Base-by-base conservation (phyloP, 1,284 basidiomycete genomes). In the Sanguinoderma infundibulare region DNA sequence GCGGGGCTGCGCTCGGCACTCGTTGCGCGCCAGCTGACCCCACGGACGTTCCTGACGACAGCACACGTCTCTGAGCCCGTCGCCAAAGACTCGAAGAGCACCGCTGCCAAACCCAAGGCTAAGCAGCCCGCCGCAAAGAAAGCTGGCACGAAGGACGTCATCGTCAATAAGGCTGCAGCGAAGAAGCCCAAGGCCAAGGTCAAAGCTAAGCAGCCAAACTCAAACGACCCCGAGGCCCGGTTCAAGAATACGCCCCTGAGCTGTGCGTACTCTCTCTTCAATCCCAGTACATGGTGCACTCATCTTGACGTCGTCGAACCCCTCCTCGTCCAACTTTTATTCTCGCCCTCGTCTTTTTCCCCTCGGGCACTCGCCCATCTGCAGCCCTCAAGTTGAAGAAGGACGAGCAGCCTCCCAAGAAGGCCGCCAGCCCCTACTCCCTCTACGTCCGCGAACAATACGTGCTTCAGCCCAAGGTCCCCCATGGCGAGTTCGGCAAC, bases 1-100 rank as follows among this genome's bases (percentile, higher is more conserved):
- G 57, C 22, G 2, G 40, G 35, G 10, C 22, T 55, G 24, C 58
- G 52, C n/a, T 6, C 32, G 15, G 39, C 40, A n/a, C 14, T 36
- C 15, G 22, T 50, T 20, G 54, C 57, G 42, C 61, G 55, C 53
- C 56, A 61, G 47, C 61, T 50, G 10, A 42, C 54, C 20, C 55
- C 59, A 39, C 61, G 64, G 40, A 61, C 64, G 20, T 61, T 61
- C 57, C 14, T 63, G 54, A 66, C 59, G 38, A 63, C 59, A 20
- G 57, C 61, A 28, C 47, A 60, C 15, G 57, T 57, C 46, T 44
- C 56, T 3, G 28, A 57, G 12, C 64, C 61, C 9, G 56, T 54
- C 7, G 53, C 59, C 15, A 53, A 51, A 34, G 49, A 51, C 32
- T 30, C 32, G 3, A 32, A 46, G 36, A 10, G 34, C n/a, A n/a